Evolutionary conservation across 2,329 filamentous ascomycete species (phyloP).

Genomic region (Colletotrichum sp.): DNA sequence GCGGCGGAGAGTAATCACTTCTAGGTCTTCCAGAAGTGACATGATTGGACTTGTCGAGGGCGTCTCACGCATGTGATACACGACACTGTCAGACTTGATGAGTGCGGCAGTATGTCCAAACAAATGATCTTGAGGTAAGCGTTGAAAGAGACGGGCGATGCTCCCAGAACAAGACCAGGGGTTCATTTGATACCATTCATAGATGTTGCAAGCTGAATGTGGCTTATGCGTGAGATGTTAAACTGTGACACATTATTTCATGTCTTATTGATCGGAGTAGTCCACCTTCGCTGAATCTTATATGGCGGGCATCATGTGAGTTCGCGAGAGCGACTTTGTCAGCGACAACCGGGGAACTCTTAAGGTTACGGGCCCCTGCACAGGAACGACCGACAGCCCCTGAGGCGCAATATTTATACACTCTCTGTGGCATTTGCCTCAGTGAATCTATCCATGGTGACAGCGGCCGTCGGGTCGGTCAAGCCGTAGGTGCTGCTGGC

Average conservation of each 20-base stretch:
- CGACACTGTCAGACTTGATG: neutral
- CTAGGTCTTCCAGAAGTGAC: neutral
- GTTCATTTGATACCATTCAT: neutral
- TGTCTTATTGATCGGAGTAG: neutral
- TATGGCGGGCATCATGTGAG: neutral
- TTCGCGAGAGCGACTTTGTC: neutral
- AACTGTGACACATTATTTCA: neutral
- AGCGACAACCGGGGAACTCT: neutral
- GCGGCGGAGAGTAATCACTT: accelerated
- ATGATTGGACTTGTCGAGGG: accelerated
- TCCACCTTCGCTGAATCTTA: neutral
- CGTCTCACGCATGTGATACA: neutral
- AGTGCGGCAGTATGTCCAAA: neutral
- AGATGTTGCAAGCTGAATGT: neutral
- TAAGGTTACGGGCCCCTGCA: neutral
- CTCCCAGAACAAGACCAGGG: neutral
- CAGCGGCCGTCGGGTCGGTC: neutral
- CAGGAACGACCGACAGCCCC: neutral
- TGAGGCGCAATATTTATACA: neutral
- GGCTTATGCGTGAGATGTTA: neutral
- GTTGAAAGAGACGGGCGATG: neutral
- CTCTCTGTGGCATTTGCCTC: neutral
- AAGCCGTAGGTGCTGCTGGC: neutral
- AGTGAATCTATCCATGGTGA: neutral
- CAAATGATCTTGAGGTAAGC: accelerated